Conservation (phyloP, 1,284 basidiomycete genomes). For the Meira miltonrushii region DNA sequence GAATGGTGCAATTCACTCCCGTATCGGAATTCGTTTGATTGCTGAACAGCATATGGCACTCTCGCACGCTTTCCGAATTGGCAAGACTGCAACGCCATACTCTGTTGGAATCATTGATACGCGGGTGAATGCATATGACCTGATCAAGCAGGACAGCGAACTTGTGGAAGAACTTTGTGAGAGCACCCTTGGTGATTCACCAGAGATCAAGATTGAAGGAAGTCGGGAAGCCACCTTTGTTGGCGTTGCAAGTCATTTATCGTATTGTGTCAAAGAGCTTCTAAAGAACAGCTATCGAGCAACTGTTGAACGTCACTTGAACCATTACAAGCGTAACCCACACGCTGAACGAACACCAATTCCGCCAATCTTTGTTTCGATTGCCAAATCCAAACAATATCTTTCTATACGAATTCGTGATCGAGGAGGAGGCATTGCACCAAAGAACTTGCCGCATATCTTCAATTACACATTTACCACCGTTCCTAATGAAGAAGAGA, state of each 20-base stretch:
- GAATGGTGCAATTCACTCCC: constrained; percentile 75
- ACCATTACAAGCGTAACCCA: neutral
- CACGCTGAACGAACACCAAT: constrained; percentile 38
- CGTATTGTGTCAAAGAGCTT: constrained; percentile 66
- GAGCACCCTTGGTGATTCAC: constrained; percentile 72
- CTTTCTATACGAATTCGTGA: constrained; percentile 76
- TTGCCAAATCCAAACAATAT: constrained; percentile 61
- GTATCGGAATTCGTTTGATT: constrained; percentile 80
- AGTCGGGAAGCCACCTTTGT: constrained; percentile 55
- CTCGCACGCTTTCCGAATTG: constrained; percentile 13
- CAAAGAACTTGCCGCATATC: constrained; percentile 68
- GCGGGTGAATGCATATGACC: constrained; percentile 49
- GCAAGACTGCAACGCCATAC: constrained; percentile 13
- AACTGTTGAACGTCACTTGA: constrained; percentile 55
- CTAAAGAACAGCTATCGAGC: constrained; percentile 84
- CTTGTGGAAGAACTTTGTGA: constrained; percentile 78
- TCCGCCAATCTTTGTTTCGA: constrained; percentile 66
- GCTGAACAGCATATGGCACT: constrained; percentile 87
- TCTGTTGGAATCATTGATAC: constrained; percentile 47
- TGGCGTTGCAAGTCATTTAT: constrained; percentile 76
- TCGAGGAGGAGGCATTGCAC: constrained; percentile 75
- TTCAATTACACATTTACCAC: constrained; percentile 90
- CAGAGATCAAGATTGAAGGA: constrained; percentile 50
- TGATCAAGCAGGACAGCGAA: constrained; percentile 56
- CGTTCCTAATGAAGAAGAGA: constrained; percentile 62